Evolutionary conservation across 495 filamentous ascomycete species (phyloP).

Genomic region (Copromyces sp.): DNA sequence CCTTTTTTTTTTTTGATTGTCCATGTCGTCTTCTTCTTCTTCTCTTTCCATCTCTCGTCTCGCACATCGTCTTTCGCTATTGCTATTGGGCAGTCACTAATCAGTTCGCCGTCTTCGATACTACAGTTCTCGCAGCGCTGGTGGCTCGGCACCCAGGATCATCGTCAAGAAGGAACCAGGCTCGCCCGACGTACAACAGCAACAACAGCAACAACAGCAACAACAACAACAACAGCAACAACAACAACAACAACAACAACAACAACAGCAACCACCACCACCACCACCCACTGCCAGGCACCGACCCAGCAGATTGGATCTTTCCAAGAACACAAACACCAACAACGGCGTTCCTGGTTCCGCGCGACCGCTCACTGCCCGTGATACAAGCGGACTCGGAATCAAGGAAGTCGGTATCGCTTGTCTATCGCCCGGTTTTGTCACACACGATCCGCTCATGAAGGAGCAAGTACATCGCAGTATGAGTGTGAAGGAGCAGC

Average conservation of each 20-base stretch:
- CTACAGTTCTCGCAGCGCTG: constrained; percentile 41
- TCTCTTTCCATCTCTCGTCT: constrained; percentile 7
- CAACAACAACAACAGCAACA: too few relatives aligned
- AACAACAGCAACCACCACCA: neutral
- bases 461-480: constrained; percentile 90
- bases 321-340: constrained; percentile 61
- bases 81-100: constrained; percentile 7
- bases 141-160: constrained; percentile 55
- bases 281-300: constrained; percentile 51
- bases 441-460: constrained; percentile 93
- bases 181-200: constrained; percentile 53
- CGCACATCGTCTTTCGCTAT: constrained; percentile 8
- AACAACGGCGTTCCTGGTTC: constrained; percentile 47
- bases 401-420: constrained; percentile 93
- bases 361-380: constrained; percentile 68
- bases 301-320: constrained; percentile 79
- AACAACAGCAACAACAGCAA: neutral
- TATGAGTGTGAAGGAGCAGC: constrained; percentile 86
- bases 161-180: constrained; percentile 94
- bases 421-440: constrained; percentile 89
- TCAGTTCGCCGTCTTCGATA: constrained; percentile 1
- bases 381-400: constrained; percentile 53
- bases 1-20: constrained; percentile 12
- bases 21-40: neutral
- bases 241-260: neutral